Percentiles rank a stretch among this genome's conserved stretches.
Conservation (phyloP, 352 stramenopile species). For the Pythium graminicola region DNA sequence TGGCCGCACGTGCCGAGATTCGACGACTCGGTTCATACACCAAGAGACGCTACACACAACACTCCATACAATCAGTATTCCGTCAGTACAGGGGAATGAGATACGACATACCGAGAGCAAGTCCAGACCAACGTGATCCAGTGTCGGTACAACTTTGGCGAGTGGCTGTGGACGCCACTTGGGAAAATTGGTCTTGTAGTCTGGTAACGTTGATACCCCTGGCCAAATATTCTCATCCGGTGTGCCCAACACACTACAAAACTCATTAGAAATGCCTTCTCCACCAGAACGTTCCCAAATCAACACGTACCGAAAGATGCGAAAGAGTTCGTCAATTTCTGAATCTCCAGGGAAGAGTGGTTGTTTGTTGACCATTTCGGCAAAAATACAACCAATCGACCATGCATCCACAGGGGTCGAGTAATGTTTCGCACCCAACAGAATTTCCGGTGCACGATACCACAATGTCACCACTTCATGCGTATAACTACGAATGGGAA, state of each 20-base stretch:
- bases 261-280: not conserved
- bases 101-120: slow-evolving; percentile 56
- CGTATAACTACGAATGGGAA: slow-evolving; percentile 96
- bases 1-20: slow-evolving; percentile 73
- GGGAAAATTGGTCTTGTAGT: slow-evolving; percentile 98
- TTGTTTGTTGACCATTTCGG: slow-evolving; percentile 81
- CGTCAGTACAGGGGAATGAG: slow-evolving; percentile 6
- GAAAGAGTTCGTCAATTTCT: slow-evolving; percentile 86
- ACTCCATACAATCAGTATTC: not conserved
- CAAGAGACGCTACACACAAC: slow-evolving; percentile 49
- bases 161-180: slow-evolving; percentile 93
- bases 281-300: not conserved
- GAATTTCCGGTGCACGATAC: slow-evolving; percentile 98
- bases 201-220: slow-evolving; percentile 93
- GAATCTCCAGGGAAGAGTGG: slow-evolving; percentile 77
- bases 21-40: slow-evolving; percentile 73
- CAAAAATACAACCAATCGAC: slow-evolving; percentile 83
- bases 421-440: slow-evolving; percentile 92
- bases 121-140: slow-evolving; percentile 76
- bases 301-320: slow-evolving; percentile 63
- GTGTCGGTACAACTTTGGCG: slow-evolving; percentile 79
- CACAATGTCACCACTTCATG: slow-evolving; percentile 99
- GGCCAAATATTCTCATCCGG: slow-evolving; percentile 96
- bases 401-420: slow-evolving; percentile 83
- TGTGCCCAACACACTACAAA: slow-evolving; percentile 89